Evolutionary conservation across 2,329 filamentous ascomycete genomes (phyloP), one percentile per base, ranked within the genome.

Genomic region (Trichoderma breve): DNA sequence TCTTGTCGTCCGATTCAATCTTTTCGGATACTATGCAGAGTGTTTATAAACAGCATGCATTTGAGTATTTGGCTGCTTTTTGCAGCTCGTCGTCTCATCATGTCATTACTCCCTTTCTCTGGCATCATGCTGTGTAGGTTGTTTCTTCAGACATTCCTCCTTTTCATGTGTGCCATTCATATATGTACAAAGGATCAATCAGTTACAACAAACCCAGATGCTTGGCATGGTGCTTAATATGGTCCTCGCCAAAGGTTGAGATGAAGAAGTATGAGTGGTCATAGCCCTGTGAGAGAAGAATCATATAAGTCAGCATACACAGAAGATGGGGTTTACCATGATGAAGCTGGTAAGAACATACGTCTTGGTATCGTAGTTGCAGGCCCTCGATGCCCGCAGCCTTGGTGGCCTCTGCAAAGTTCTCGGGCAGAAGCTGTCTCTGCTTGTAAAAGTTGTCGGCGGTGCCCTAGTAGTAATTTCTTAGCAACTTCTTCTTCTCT

Each of bases 261-360:
- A 99, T 97, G 83, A 97, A 98, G 83, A 90, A 99, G 85, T 99
- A 99, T 74, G 94, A 97, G 84, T 99, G 96, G 81, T 99, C 96
- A 80, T 99, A 98, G 74, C 91, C 94, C 84, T 93, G 21, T 3
- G 51, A 30, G n/a, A 55, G 18, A 32, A 7, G 24, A 24, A 5
- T 3, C n/a, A 28, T 34, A 5, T 11, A 64, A 63, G 67, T 74
- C 58, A 73, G 72, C 24, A 26, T 32, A 26, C 36, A 21, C n/a
- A 7, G 4, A 64, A 60, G 30, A 58, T 6, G 11, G 14, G 5
- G 2, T 26, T 15, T 18, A 18, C 28, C 8, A 6, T 14, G 2
- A 34, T n/a, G 6, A 21, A 12, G 1, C 14, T n/a, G 32, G 1
- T 14, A 32, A 28, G 3, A 71, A 68, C 87, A 80, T 77, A 90